Conservation (phyloP, 345 rosid genomes). For the Citrus hindsii region DNA sequence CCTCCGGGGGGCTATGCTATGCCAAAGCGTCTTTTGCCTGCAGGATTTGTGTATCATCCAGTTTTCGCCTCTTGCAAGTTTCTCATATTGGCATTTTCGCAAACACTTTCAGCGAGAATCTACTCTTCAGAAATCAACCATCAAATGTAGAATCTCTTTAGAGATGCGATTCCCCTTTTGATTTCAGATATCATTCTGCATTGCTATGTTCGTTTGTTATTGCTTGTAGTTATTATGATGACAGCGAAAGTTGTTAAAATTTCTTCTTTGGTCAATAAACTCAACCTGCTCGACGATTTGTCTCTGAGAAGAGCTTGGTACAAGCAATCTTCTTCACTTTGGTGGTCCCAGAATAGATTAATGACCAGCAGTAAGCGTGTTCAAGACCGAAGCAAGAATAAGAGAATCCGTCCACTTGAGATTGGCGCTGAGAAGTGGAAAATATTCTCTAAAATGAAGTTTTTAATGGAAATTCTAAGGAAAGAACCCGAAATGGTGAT, state of each 20-base stretch:
- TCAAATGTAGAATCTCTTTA: background rate
- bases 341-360: conserved; percentile 41
- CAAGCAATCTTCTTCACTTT: conserved; percentile 9
- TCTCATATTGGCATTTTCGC: background rate
- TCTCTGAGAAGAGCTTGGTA: conserved; percentile 27
- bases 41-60: too few species aligned
- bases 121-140: background rate
- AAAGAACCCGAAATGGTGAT: conserved; percentile 72
- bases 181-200: background rate
- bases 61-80: too few species aligned
- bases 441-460: conserved; percentile 49
- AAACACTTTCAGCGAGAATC: background rate
- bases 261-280: conserved; percentile 7
- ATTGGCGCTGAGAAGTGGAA: conserved; percentile 74
- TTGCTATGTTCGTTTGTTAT: background rate
- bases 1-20: background rate
- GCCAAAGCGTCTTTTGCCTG: background rate
- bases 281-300: conserved; percentile 40
- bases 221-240: background rate
- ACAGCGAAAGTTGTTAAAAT: background rate
- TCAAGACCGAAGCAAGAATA: conserved; percentile 67
- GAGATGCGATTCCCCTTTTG: background rate
- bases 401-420: conserved; percentile 71
- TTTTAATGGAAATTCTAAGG: conserved; percentile 64
- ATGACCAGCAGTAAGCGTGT: conserved; percentile 80